A percentile compares a stretch with the other conserved stretches of the same genome.
These are phyloP conservation scores for Hyaloscypha bicolor DNA, from an alignment of 495 filamentous ascomycete genomes.

Conservation along the genomic window DNA sequence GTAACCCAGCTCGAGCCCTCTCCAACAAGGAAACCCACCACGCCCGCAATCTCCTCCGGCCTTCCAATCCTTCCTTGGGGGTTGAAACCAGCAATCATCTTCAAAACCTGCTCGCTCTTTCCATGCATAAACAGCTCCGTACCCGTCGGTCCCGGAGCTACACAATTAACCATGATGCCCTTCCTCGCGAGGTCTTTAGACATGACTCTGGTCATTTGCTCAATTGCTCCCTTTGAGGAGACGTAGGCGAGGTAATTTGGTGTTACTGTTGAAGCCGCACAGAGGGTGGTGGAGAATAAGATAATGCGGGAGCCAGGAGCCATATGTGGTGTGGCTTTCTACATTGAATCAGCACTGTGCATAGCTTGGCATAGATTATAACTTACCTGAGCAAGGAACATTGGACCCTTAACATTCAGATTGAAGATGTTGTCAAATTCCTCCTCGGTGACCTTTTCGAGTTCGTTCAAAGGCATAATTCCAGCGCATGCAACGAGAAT, in stretches of 20 bases:
- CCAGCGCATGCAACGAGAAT: conserved; percentile 66
- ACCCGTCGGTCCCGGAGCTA: conserved; percentile 66
- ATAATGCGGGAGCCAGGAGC: conserved; percentile 56
- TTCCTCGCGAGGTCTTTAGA: conserved; percentile 65
- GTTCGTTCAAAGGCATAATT: conserved; percentile 51
- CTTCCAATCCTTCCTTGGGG: conserved; percentile 58
- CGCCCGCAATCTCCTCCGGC: conserved; percentile 64
- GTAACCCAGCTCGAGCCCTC: conserved; percentile 60
- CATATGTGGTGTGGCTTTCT: conserved; percentile 68
- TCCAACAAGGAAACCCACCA: conserved; percentile 54
- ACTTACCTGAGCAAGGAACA: conserved; percentile 61
- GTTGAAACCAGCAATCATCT: conserved; percentile 51
- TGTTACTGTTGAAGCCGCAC: conserved; percentile 45
- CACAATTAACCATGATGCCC: conserved; percentile 63
- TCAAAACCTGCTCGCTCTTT: conserved; percentile 61
- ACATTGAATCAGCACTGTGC: neutral
- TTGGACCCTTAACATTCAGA: conserved; percentile 69
- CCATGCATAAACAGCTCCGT: conserved; percentile 68
- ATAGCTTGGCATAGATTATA: neutral
- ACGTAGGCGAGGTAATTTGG: conserved; percentile 64
- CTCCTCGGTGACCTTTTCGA: conserved; percentile 59
- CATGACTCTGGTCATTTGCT: conserved; percentile 66
- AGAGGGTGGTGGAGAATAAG: conserved; percentile 60
- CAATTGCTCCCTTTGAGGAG: conserved; percentile 67
- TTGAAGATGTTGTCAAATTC: conserved; percentile 58